Evolutionary conservation across 306 rosid species (phyloP).

Genomic region (Canavalia ensiformis): DNA sequence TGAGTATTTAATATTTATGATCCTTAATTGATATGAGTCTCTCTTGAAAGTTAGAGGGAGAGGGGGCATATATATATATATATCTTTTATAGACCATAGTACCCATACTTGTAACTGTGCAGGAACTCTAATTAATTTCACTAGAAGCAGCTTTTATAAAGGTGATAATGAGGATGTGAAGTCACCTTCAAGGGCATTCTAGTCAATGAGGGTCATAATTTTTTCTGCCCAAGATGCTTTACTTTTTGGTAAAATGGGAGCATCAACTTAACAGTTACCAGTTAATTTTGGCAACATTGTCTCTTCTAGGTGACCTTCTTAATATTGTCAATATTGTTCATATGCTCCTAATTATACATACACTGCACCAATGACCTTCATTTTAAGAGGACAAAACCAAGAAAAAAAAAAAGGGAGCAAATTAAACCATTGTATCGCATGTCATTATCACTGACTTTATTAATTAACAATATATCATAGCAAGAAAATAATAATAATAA

Average conservation of each 20-base stretch:
- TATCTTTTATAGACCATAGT: constrained; percentile 55
- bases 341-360: not conserved
- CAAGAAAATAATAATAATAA: not conserved
- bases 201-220: constrained; percentile 64
- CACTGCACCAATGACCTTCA: constrained; percentile 15
- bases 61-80: not conserved
- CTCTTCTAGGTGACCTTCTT: constrained; percentile 55
- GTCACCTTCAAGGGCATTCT: constrained; percentile 89
- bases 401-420: not conserved
- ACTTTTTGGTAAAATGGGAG: constrained; percentile 75
- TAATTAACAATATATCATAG: not conserved
- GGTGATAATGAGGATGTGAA: constrained; percentile 78
- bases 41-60: not conserved
- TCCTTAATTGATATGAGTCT: constrained; percentile 5
- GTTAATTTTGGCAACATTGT: constrained; percentile 61
- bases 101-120: constrained; percentile 56
- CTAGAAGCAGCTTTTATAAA: constrained; percentile 87
- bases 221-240: constrained; percentile 67
- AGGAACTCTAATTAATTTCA: constrained; percentile 55
- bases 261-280: constrained; percentile 64
- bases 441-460: constrained; percentile 3
- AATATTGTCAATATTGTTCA: constrained; percentile 49
- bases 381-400: not conserved
- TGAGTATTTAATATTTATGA: constrained; percentile 44
- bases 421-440: not conserved